Evolutionary conservation across 2,329 filamentous ascomycete genomes (phyloP).

Genomic region (Nothophaeocryptopus gaeumannii): DNA sequence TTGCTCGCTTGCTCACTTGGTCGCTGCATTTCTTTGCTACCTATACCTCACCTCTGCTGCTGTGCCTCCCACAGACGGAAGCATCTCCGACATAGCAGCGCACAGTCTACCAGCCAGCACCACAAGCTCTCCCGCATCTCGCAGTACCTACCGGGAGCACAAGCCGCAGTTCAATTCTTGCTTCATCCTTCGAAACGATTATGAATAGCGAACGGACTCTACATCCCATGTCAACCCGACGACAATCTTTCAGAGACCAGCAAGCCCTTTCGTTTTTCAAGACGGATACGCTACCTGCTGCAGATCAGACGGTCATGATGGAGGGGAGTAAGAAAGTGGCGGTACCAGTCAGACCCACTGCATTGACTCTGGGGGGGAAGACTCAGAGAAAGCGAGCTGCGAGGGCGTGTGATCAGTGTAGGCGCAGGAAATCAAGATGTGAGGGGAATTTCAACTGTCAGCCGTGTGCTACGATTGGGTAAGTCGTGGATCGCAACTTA

Average conservation of each 20-base stretch:
- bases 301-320: no score
- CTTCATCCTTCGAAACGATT: no score
- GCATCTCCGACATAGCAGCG: no score
- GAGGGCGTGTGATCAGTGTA: slow-evolving; percentile 23
- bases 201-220: neutral
- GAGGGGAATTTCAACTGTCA: slow-evolving; percentile 19
- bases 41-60: no score
- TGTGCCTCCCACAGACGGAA: no score
- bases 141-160: no score
- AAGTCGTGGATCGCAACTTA: slow-evolving; percentile 1
- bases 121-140: no score
- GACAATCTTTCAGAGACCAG: neutral
- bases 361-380: neutral
- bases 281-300: neutral
- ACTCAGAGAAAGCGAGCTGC: slow-evolving; percentile 19
- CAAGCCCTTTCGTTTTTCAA: neutral
- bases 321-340: no score
- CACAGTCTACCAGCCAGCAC: no score
- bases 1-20: no score
- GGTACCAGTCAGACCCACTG: neutral
- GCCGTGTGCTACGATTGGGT: slow-evolving; percentile 20
- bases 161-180: no score
- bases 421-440: slow-evolving; percentile 20
- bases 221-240: neutral
- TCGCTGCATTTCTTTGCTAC: no score